Evolutionary conservation across 371 early-diverging fungal species (phyloP).

Genomic region (Mucor mucedo): DNA sequence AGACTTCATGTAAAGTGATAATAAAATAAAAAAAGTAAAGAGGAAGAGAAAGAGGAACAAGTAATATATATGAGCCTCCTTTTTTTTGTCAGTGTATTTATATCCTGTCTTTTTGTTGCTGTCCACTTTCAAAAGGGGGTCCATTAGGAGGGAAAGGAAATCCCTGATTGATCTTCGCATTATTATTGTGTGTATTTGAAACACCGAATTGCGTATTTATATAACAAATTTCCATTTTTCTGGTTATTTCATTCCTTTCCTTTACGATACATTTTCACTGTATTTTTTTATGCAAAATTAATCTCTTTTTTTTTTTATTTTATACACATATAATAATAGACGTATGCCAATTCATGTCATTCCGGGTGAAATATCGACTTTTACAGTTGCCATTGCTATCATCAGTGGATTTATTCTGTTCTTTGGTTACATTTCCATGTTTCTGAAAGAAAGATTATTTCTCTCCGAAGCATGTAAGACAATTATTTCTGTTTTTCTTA

Average conservation of each 20-base stretch:
- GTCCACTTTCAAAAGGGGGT: too few relatives aligned
- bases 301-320: constrained; percentile 4
- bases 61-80: not conserved
- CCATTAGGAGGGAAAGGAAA: too few relatives aligned
- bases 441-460: constrained; percentile 89
- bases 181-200: too few relatives aligned
- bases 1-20: constrained; percentile 36
- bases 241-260: not conserved
- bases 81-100: too few relatives aligned
- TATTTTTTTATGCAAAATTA: not conserved
- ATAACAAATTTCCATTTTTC: not conserved
- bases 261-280: too few relatives aligned
- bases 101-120: not conserved
- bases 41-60: not conserved
- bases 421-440: constrained; percentile 89
- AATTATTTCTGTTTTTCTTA: not conserved
- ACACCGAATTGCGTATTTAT: too few relatives aligned
- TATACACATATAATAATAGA: not conserved
- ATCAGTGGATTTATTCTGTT: constrained; percentile 86
- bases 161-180: too few relatives aligned
- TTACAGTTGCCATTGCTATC: constrained; percentile 56
- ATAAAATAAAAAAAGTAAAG: not conserved
- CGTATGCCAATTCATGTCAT: constrained; percentile 47
- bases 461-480: constrained; percentile 77
- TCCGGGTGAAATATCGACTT: constrained; percentile 55